These are phyloP conservation scores for Hansenula sp. DNA, from an alignment of 1,139 yeast species.

Conservation along the genomic window DNA sequence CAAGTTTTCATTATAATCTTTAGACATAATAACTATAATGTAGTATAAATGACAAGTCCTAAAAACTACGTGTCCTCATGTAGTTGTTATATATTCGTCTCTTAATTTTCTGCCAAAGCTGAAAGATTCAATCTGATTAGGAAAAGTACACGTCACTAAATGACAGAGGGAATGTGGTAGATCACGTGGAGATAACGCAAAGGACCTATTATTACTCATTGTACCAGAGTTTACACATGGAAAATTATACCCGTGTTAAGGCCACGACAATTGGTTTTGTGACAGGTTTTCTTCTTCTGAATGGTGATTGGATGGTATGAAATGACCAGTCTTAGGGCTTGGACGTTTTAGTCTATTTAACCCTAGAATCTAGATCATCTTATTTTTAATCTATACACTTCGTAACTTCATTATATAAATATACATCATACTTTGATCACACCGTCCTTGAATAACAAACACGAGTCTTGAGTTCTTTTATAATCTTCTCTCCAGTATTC, in stretches of 20 bases:
- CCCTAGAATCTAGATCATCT: not conserved
- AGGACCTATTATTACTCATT: too few relatives aligned
- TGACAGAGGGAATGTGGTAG: not conserved
- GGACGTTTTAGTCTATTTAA: not conserved
- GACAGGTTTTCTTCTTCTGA: not conserved
- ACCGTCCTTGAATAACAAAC: constrained; percentile 14
- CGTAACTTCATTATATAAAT: not conserved
- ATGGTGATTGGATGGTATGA: not conserved
- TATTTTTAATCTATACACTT: not conserved
- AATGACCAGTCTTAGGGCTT: too few relatives aligned
- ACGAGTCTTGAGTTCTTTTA: constrained; percentile 31
- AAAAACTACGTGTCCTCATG: too few relatives aligned
- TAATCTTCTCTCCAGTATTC: constrained; percentile 51
- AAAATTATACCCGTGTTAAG: too few relatives aligned
- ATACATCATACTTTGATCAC: not conserved
- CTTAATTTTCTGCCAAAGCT: not conserved
- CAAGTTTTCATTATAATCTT: too few relatives aligned
- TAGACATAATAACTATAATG: too few relatives aligned
- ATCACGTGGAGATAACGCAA: not conserved
- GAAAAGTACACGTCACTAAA: not conserved
- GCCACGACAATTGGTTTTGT: not conserved
- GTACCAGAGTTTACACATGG: too few relatives aligned
- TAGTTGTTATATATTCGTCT: too few relatives aligned
- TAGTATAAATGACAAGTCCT: too few relatives aligned
- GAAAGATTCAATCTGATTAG: not conserved